Evolutionary conservation across 2,329 filamentous ascomycete genomes (phyloP).

Genomic region (Stenocarpella maydis): DNA sequence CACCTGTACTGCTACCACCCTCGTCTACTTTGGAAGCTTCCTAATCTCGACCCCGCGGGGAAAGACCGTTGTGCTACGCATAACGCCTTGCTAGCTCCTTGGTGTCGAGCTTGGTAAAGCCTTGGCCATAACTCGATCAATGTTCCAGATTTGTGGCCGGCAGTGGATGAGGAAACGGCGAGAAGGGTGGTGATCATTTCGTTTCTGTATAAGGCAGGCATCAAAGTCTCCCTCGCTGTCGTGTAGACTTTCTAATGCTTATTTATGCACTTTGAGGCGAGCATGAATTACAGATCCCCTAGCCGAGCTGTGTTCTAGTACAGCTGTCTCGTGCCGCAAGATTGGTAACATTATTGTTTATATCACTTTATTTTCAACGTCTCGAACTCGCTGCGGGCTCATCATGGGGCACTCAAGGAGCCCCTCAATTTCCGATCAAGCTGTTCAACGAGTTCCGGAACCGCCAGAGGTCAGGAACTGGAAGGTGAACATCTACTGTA

Average conservation of each 20-base stretch:
- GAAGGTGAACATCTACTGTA: slow-evolving; percentile 17
- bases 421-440: slow-evolving; percentile 2
- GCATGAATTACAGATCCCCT: background rate
- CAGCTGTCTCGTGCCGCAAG: background rate
- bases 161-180: background rate
- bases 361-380: background rate
- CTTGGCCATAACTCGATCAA: slow-evolving; percentile 16
- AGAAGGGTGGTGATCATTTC: slow-evolving; percentile 11
- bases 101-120: slow-evolving; percentile 16
- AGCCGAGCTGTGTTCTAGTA: background rate
- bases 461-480: slow-evolving; percentile 8
- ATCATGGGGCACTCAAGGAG: slow-evolving; percentile 5
- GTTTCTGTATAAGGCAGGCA: background rate
- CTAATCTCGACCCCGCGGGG: background rate
- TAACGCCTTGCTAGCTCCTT: background rate
- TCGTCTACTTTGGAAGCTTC: background rate
- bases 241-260: background rate
- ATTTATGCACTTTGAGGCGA: background rate
- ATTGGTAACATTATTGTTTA: background rate
- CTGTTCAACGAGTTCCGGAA: background rate
- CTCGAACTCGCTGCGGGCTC: too few relatives aligned
- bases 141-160: background rate
- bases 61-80: background rate
- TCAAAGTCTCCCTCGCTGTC: background rate
- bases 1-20: slow-evolving; percentile 1